Conservation (phyloP, 73 alveolate species). For the Halteria grandinella region DNA sequence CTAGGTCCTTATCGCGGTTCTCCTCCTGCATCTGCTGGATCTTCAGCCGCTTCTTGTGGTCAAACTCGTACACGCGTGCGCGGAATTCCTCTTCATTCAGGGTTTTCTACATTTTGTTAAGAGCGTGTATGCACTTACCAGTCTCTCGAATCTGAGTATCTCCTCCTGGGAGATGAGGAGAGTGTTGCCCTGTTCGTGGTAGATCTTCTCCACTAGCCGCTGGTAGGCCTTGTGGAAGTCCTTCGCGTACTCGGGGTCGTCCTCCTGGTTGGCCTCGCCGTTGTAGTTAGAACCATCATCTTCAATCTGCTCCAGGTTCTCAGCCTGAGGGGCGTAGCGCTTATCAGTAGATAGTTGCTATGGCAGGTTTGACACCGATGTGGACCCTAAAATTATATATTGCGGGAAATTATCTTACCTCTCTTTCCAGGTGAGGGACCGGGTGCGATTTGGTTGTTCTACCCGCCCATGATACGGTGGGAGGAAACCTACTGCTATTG, state of each 20-base stretch:
- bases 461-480: no score
- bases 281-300: no score
- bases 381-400: no score
- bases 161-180: conserved; percentile 34
- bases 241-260: conserved; percentile 27
- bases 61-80: conserved; percentile 4
- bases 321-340: no score
- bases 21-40: conserved; percentile 6
- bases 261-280: no score
- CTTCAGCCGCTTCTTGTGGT: neutral
- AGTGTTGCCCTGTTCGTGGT: conserved; percentile 49
- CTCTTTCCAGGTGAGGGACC: no score
- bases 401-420: no score
- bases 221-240: conserved; percentile 43
- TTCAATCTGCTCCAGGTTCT: no score
- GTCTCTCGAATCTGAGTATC: conserved; percentile 23
- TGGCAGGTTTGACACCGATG: no score
- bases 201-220: conserved; percentile 44
- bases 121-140: neutral
- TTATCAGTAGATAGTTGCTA: no score
- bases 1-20: conserved; percentile 25
- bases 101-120: conserved; percentile 14
- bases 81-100: conserved; percentile 45
- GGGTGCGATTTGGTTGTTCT: no score
- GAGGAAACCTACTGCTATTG: no score